Conservation (phyloP, 495 filamentous ascomycete genomes). For the Penicillium tannophilum region DNA sequence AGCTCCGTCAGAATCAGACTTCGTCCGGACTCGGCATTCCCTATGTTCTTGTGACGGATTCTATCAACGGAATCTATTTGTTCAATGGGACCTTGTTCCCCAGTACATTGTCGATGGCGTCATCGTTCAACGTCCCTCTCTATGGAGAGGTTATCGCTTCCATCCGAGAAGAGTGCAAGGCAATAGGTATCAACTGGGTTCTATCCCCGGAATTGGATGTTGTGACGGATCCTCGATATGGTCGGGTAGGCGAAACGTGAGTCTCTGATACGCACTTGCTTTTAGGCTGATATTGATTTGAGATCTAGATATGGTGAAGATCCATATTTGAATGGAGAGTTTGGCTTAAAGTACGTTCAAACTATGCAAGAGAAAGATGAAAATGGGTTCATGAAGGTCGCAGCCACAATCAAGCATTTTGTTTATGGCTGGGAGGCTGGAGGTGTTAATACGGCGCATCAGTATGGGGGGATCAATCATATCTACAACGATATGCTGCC, state of each 20-base stretch:
- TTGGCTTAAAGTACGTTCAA: conserved; percentile 4
- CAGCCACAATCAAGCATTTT: conserved; percentile 6
- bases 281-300: background rate
- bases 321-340: conserved; percentile 5
- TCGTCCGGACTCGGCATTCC: background rate
- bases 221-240: conserved; percentile 5
- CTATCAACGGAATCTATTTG: background rate
- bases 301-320: conserved; percentile 5
- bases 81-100: conserved; percentile 7
- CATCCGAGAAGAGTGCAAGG: conserved; percentile 6
- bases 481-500: conserved; percentile 7
- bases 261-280: background rate
- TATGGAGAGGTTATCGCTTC: conserved; percentile 3
- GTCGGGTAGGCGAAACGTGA: conserved; percentile 7
- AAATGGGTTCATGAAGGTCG: conserved; percentile 5
- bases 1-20: conserved; percentile 5
- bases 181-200: conserved; percentile 7
- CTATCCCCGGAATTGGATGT: conserved; percentile 7
- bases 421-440: conserved; percentile 7
- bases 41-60: conserved; percentile 3
- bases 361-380: conserved; percentile 5
- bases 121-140: conserved; percentile 2
- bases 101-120: background rate
- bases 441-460: conserved; percentile 1
- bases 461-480: conserved; percentile 6